A percentile compares a stretch with the other conserved stretches of the same genome.
Conservation (phyloP, 768 basidiomycete species). For the Mycena pura region DNA sequence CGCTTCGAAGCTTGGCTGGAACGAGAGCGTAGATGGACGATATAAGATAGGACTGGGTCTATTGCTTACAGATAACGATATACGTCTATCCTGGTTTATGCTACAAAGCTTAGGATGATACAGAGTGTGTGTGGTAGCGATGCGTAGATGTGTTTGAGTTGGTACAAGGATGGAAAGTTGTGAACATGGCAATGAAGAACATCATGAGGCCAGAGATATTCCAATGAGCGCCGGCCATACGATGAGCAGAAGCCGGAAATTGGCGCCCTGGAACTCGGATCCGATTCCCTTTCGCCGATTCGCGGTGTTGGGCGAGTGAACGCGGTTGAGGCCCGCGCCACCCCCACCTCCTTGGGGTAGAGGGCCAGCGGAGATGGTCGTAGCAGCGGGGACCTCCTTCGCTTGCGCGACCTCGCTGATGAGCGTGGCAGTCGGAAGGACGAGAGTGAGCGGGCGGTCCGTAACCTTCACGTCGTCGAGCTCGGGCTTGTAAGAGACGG, state of each 20-base stretch:
- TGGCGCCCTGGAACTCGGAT: conserved; percentile 40
- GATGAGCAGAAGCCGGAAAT: conserved; percentile 57
- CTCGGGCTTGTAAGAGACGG: conserved; percentile 21
- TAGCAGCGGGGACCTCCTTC: conserved; percentile 18
- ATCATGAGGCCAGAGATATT: conserved; percentile 57
- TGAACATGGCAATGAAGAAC: not conserved
- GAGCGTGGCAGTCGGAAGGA: conserved; percentile 24
- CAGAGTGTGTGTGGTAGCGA: conserved; percentile 7
- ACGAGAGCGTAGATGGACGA: not conserved
- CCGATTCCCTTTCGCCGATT: conserved; percentile 38
- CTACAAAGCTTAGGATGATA: too few relatives aligned
- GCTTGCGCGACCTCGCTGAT: conserved; percentile 17
- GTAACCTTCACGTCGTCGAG: conserved; percentile 12
- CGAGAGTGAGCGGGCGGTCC: conserved; percentile 24
- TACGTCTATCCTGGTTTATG: too few relatives aligned
- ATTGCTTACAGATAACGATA: too few relatives aligned
- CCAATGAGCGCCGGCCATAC: conserved; percentile 65
- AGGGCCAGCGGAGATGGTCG: conserved; percentile 18
- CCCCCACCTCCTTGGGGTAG: conserved; percentile 7
- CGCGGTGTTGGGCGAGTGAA: conserved; percentile 12
- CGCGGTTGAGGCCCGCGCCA: conserved; percentile 8
- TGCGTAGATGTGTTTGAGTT: not conserved
- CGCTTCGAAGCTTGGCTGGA: conserved; percentile 70
- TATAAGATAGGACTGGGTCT: too few relatives aligned
- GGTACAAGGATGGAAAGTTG: too few relatives aligned